Evolutionary conservation across 75 land plant genomes (phyloP).

Genomic region (Isoetes taiwanensis): DNA sequence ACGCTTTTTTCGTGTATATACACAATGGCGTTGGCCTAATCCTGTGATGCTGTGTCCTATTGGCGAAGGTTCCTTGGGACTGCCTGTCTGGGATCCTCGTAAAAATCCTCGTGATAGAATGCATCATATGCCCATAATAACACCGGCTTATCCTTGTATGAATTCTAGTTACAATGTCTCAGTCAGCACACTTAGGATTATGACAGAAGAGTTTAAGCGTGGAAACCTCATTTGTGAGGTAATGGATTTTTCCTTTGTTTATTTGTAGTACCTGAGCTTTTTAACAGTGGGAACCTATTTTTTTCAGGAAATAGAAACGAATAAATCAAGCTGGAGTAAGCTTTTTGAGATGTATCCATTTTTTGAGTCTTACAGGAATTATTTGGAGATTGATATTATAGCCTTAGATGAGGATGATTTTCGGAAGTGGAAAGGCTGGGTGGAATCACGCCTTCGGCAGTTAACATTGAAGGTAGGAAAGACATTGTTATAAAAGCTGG

Average conservation of each 20-base stretch:
- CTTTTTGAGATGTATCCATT: conserved; percentile 62
- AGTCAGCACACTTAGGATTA: conserved; percentile 56
- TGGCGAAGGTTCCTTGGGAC: conserved; percentile 52
- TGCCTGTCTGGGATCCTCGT: conserved; percentile 76
- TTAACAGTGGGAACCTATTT: not conserved
- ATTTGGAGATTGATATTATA: not conserved
- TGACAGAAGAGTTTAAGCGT: conserved; percentile 49
- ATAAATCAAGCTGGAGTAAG: conserved; percentile 37
- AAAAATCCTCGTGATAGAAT: conserved; percentile 45
- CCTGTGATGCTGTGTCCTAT: conserved; percentile 70
- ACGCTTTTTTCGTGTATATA: conserved; percentile 66
- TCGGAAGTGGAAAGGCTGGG: conserved; percentile 4
- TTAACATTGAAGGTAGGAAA: not conserved
- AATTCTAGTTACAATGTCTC: conserved; percentile 81
- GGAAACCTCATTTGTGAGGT: not conserved
- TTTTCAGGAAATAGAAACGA: conserved; percentile 55
- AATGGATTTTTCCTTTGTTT: not conserved
- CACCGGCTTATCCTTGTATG: conserved; percentile 83
- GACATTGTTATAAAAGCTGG: not conserved
- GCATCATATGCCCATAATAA: conserved; percentile 78
- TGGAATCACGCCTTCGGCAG: conserved; percentile 1
- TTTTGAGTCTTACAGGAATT: conserved; percentile 23
- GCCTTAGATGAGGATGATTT: not conserved
- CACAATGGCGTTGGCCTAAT: conserved; percentile 85
- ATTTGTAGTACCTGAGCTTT: not conserved